phyloP scores from a whole-genome alignment of 2,329 filamentous ascomycete species.

The Diaporthe sp. region DNA sequence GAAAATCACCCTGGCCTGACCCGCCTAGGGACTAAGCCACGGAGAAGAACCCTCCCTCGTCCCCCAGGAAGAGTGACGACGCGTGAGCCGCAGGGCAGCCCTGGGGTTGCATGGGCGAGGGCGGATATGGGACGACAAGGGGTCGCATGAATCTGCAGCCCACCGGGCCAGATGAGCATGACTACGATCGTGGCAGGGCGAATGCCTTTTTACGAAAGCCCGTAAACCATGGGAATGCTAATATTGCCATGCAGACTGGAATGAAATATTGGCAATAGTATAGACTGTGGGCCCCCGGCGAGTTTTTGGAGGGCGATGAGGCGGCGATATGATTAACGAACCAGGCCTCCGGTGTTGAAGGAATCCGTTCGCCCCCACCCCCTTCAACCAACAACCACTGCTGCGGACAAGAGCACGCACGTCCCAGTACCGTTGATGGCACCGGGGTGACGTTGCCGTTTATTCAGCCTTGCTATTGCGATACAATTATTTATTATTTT shows the following conservation, averaged over 20 bases:
- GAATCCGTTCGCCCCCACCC: neutral
- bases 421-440: neutral
- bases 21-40: slow-evolving; percentile 17
- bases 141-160: slow-evolving; percentile 39
- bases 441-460: neutral
- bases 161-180: slow-evolving; percentile 38
- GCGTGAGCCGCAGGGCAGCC: slow-evolving; percentile 19
- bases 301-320: slow-evolving; percentile 8
- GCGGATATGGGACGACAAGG: slow-evolving; percentile 34
- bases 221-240: slow-evolving; percentile 10
- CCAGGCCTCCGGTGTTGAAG: neutral
- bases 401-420: neutral
- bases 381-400: neutral
- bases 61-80: slow-evolving; percentile 21
- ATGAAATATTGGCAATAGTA: slow-evolving; percentile 39
- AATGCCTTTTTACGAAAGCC: slow-evolving; percentile 20
- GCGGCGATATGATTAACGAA: slow-evolving; percentile 16
- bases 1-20: slow-evolving; percentile 20
- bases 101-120: neutral
- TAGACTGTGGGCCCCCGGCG: neutral
- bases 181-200: slow-evolving; percentile 21
- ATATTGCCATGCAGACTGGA: slow-evolving; percentile 16
- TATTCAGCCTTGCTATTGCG: slow-evolving; percentile 13
- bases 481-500: neutral
- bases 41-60: neutral